Base-by-base conservation (phyloP, 441 rosid species). In the Manihot esculenta region DNA sequence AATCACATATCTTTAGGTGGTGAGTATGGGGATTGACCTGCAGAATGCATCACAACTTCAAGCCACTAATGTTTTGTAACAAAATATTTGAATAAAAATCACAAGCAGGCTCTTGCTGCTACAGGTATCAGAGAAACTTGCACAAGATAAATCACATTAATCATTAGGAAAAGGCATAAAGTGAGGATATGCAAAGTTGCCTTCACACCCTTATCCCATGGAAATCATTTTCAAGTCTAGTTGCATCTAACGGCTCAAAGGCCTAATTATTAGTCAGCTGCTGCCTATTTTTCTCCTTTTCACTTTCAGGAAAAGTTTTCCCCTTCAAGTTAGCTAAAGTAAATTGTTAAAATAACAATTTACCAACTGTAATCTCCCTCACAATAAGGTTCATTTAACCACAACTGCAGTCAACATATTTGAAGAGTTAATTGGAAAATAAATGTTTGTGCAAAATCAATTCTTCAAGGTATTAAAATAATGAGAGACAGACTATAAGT, bases 1-100 rank as follows among this genome's bases (percentile, higher is more conserved):
- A 92, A 80, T 92, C 98, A 57, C 98, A 92, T 18, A 92, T 89
- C 80, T 90, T 92, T 73, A 92, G 74, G 79, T 89, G 90, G 72
- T 89, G 93, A 15, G 86, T 83, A 55, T 85, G 92, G 71, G 97
- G 86, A 79, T 92, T 89, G 70, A 92, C 97, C 97, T 89, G 85
- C 77, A 65, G 72, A 68, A 72, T 45, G 71, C 60, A 78, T 26
- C 57, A 68, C 5, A 55, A 66, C 61, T 64, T 71, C 53, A 77
- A 50, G 11, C 33, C 30, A 58, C 41, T 44, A 13, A 69, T 56
- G 24, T 61, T 68, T 72, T 71, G 1, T 49, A 42, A 35, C 4
- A 35, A 35, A 2, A 35, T 35, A 35, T 20, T 70, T 42, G 18
- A 21, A 47, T 45, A 24, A 72, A n/a, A 14, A 15, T 17, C 18